Conservation (phyloP, 352 stramenopile species). For the Phytophthora sp. region DNA sequence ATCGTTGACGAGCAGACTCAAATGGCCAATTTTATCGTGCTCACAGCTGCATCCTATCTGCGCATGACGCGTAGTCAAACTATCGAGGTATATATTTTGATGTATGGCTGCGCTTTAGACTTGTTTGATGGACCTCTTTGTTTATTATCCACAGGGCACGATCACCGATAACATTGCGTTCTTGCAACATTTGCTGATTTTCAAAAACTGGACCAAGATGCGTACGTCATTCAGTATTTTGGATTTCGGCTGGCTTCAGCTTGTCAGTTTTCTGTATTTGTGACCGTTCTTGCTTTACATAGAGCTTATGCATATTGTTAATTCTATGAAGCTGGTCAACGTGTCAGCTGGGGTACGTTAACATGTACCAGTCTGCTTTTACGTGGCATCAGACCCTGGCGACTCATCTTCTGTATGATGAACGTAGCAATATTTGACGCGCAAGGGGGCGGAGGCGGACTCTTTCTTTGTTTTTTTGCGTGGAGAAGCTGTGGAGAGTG, state of each 20-base stretch:
- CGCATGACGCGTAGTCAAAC: constrained; percentile 83
- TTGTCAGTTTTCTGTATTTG: background rate
- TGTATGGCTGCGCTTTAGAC: background rate
- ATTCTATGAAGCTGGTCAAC: constrained; percentile 82
- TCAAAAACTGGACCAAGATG: constrained; percentile 86
- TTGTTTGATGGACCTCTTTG: background rate
- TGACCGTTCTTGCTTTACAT: background rate
- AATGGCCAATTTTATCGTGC: constrained; percentile 85
- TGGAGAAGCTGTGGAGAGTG: constrained; percentile 73
- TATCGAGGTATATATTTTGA: constrained; percentile 51
- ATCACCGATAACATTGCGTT: constrained; percentile 88
- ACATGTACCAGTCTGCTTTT: background rate
- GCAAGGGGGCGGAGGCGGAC: constrained; percentile 77
- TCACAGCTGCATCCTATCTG: constrained; percentile 80
- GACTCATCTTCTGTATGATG: constrained; percentile 7
- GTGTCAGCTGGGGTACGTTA: constrained; percentile 60
- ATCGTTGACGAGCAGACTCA: constrained; percentile 70
- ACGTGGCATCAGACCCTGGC: background rate
- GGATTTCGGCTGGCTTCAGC: background rate
- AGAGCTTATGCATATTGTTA: constrained; percentile 88
- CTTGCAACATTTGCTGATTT: constrained; percentile 80
- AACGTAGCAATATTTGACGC: constrained; percentile 76
- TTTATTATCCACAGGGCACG: constrained; percentile 46
- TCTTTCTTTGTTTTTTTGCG: constrained; percentile 82
- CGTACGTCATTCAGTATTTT: constrained; percentile 47